phyloP scores from a whole-genome alignment of 176 grass and related monocot species.

The Metroxylon sagu region DNA sequence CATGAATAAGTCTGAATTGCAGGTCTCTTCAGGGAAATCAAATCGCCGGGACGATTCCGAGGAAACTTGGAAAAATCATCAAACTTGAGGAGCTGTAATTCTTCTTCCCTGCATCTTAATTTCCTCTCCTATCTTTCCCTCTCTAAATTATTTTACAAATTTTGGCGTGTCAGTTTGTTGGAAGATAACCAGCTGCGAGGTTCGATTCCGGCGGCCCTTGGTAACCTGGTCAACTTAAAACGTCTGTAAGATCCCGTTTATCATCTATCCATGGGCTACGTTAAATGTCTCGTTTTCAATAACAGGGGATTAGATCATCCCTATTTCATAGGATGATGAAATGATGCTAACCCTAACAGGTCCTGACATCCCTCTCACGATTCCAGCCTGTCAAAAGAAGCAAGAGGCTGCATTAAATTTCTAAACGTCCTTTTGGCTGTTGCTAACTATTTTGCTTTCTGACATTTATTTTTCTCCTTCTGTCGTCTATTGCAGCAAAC shows the following conservation, averaged over 20 bases:
- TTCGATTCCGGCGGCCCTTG: background rate
- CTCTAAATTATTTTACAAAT: background rate
- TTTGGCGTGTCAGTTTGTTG: background rate
- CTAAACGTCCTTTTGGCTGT: too few relatives aligned
- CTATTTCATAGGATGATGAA: too few relatives aligned
- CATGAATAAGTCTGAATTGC: background rate
- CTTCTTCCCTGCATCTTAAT: background rate
- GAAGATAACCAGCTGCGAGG: constrained; percentile 6
- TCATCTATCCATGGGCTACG: too few relatives aligned
- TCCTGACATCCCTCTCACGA: too few relatives aligned
- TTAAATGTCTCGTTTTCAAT: too few relatives aligned
- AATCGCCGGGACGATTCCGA: constrained; percentile 6
- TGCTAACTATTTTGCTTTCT: too few relatives aligned
- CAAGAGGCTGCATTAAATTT: too few relatives aligned
- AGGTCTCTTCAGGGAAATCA: constrained; percentile 13
- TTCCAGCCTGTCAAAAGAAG: too few relatives aligned
- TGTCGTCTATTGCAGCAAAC: background rate
- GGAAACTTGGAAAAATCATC: constrained; percentile 1
- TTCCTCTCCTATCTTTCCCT: background rate
- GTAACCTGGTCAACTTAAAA: background rate
- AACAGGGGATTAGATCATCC: too few relatives aligned
- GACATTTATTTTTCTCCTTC: too few relatives aligned
- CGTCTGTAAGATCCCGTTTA: background rate
- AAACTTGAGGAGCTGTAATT: background rate
- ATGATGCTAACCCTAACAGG: too few relatives aligned